A percentile compares a stretch with the other conserved stretches of the same genome.
Evolutionary conservation across 1,284 basidiomycete genomes (phyloP).

Genomic region (Crocinoboletus sp.): DNA sequence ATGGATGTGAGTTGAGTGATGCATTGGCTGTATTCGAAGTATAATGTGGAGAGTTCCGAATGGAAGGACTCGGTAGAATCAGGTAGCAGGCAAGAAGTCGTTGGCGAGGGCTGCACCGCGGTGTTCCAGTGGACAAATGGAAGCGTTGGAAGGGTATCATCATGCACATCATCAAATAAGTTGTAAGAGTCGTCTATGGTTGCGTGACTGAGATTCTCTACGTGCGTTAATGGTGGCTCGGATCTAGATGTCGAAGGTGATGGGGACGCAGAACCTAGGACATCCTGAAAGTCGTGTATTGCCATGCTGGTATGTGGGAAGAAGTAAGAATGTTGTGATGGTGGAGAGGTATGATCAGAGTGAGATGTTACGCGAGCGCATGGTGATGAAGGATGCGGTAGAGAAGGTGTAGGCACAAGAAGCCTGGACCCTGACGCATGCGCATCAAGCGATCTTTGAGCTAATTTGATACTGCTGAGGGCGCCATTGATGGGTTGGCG

Average conservation of each 20-base stretch:
- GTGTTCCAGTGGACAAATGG: constrained; percentile 25
- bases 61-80: constrained; percentile 24
- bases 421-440: constrained; percentile 21
- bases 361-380: constrained; percentile 7
- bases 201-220: constrained; percentile 3
- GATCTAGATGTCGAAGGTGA: constrained; percentile 16
- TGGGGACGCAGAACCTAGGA: constrained; percentile 3
- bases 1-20: constrained; percentile 43
- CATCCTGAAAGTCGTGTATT: constrained; percentile 16
- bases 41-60: constrained; percentile 41
- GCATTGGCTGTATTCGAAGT: constrained; percentile 46
- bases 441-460: constrained; percentile 5
- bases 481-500: constrained; percentile 30
- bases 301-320: constrained; percentile 13
- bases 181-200: constrained; percentile 8
- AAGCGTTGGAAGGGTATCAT: constrained; percentile 17
- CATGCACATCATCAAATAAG: constrained; percentile 10
- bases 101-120: constrained; percentile 19
- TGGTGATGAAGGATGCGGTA: constrained; percentile 3
- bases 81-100: constrained; percentile 13
- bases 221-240: constrained; percentile 13
- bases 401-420: constrained; percentile 3
- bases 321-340: constrained; percentile 9
- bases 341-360: background rate
- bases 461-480: constrained; percentile 16